Conservation (phyloP, 331 rosid genomes). For the Prunus yedoensis region DNA sequence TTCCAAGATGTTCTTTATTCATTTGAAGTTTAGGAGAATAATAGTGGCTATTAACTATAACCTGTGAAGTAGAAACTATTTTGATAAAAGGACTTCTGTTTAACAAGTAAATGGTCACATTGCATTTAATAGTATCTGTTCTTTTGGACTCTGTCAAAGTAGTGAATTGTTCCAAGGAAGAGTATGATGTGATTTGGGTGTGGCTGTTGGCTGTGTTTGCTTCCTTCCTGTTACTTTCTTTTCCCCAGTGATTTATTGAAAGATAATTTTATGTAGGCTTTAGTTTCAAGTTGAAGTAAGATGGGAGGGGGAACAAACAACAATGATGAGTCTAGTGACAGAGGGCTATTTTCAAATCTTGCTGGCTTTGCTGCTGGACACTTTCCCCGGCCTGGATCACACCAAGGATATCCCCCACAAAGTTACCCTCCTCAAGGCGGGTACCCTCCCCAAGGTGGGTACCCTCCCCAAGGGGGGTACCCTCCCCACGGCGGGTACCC, state of each 20-base stretch:
- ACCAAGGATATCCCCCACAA: conserved; percentile 14
- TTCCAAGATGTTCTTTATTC: not conserved
- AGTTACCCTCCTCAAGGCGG: conserved; percentile 31
- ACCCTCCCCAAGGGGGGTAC: conserved; percentile 38
- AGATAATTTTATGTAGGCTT: not conserved
- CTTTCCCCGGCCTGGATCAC: conserved; percentile 13
- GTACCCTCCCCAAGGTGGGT: conserved; percentile 32
- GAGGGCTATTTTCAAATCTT: conserved; percentile 50
- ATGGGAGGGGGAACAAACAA: conserved; percentile 49
- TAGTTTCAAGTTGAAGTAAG: conserved; percentile 30
- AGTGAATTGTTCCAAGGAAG: not conserved
- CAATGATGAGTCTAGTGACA: conserved; percentile 44
- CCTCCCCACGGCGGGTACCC: conserved; percentile 27
- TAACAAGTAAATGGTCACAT: too few species aligned
- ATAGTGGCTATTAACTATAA: not conserved
- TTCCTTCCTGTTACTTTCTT: not conserved
- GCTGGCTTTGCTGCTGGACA: conserved; percentile 46
- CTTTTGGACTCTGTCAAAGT: not conserved
- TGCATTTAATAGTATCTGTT: too few species aligned
- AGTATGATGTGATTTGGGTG: not conserved
- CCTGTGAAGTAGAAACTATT: too few species aligned
- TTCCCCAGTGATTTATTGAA: not conserved
- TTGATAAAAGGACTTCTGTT: too few species aligned
- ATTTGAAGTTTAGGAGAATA: not conserved
- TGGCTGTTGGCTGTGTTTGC: not conserved